phyloP scores from a whole-genome alignment of 805 yeast species.

The Pichia phayaonensis region DNA sequence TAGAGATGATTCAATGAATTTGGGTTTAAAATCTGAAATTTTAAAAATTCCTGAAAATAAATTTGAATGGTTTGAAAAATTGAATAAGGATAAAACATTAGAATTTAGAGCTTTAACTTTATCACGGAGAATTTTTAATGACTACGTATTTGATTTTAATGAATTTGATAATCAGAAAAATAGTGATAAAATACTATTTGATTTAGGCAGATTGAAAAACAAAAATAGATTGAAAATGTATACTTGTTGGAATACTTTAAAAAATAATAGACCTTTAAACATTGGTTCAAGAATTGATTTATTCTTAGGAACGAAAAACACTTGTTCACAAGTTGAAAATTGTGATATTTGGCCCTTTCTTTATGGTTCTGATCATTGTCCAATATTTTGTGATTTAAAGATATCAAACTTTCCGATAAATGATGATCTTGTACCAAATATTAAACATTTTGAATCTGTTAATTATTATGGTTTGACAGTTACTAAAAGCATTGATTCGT shows the following conservation, averaged over 20 bases:
- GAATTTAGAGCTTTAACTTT: constrained; percentile 35
- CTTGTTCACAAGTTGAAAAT: constrained; percentile 34
- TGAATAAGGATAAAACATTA: constrained; percentile 26
- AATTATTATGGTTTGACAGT: constrained; percentile 34
- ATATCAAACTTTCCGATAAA: not conserved
- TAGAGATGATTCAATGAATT: constrained; percentile 61
- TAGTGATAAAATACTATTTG: constrained; percentile 42
- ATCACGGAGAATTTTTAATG: constrained; percentile 39
- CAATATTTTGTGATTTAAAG: constrained; percentile 65
- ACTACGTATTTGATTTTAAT: constrained; percentile 27
- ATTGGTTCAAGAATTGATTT: constrained; percentile 86
- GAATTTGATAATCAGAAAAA: constrained; percentile 21
- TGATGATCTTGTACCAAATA: not conserved
- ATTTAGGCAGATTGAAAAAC: constrained; percentile 49
- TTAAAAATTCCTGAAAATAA: constrained; percentile 20
- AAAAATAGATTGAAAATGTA: constrained; percentile 60
- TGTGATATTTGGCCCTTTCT: constrained; percentile 53
- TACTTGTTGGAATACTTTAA: constrained; percentile 87
- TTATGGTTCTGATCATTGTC: constrained; percentile 93
- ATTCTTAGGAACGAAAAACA: constrained; percentile 42
- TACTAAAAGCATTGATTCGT: constrained; percentile 24
- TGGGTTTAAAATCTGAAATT: constrained; percentile 31
- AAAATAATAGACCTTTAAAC: constrained; percentile 70
- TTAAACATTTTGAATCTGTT: constrained; percentile 46
- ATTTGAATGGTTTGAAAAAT: constrained; percentile 27